Conservation (phyloP, 352 stramenopile species). For the Phytophthora cryptogea region DNA sequence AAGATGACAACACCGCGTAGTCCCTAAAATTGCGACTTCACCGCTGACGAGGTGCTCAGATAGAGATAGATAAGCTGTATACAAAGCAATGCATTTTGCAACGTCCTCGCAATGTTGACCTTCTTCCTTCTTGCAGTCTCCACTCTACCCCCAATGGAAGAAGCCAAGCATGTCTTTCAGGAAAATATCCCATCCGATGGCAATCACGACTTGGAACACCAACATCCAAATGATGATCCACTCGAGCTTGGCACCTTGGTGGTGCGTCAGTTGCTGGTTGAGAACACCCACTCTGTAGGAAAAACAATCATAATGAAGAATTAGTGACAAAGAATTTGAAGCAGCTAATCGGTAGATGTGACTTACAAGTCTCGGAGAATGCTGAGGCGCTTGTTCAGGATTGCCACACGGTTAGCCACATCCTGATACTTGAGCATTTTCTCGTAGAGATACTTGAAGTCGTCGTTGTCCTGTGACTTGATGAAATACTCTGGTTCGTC, state of each 20-base stretch:
- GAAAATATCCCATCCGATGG: constrained; percentile 81
- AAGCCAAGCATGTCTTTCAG: constrained; percentile 84
- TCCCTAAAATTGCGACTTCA: not conserved
- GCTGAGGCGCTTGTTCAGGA: constrained; percentile 94
- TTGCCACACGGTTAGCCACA: constrained; percentile 88
- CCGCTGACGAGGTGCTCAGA: constrained; percentile 5
- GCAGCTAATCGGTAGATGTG: not conserved
- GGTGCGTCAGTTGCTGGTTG: constrained; percentile 86
- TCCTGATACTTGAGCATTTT: constrained; percentile 92
- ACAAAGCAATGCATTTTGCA: constrained; percentile 25
- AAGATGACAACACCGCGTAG: not conserved
- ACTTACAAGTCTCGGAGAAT: constrained; percentile 91
- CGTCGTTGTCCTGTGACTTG: constrained; percentile 85
- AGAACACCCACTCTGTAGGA: constrained; percentile 85
- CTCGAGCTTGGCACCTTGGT: constrained; percentile 91
- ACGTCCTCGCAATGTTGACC: not conserved
- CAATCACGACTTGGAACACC: constrained; percentile 87
- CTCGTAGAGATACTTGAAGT: constrained; percentile 92
- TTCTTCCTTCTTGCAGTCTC: not conserved
- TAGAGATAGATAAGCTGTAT: constrained; percentile 39
- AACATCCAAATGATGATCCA: constrained; percentile 96
- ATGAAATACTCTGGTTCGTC: constrained; percentile 92
- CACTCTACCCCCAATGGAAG: constrained; percentile 42
- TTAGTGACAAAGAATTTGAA: too few species aligned
- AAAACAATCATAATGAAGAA: constrained; percentile 10